Base-by-base conservation (phyloP, 306 rosid species). In the Hippophae rhamnoides region DNA sequence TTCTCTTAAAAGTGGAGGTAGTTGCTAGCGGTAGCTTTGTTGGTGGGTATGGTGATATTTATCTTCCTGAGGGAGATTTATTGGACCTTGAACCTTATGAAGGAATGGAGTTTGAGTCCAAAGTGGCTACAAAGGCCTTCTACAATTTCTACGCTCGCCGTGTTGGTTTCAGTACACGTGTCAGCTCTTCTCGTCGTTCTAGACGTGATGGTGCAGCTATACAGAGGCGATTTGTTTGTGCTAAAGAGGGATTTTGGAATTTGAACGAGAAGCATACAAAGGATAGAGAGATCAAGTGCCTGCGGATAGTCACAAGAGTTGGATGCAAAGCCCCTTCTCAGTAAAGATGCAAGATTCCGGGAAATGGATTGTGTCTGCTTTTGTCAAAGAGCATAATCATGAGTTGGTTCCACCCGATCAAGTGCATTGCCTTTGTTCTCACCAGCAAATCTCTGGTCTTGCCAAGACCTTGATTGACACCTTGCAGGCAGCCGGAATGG, bases 401-500 rank as follows among this genome's bases (percentile, higher is more conserved):
- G 95, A 83, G 69, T 69, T 92, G 50, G 96, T 92, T 74, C 96
- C 92, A 0, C 98, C 98, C 0, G 96, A 92, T 69, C 95, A 81
- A 84, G 96, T 92, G 74, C 98, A 92, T 53, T 87, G 96, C 55
- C 93, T 92, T 60, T 84, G 98, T 44, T 92, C 98, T 45, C 98
- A 92, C 69, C 69, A 96, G 76, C 98, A 92, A 77, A 92, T 92
- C 48, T 88, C 98, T 1, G 96, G 98, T 53, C 81, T 96, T 67
- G 96, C 98, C 1, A 92, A 92, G 83, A 92, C 96, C 0, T 79
- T 92, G 61, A 92, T 92, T 43, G 98, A 92, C 75, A 92, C 98
- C 57, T 71, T 92, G 72, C 98, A 92, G 84, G 96, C 96, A 12
- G 98, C 98, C 61, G 98, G 98, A 65, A 83, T 92, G 96, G 98